Percentiles rank a stretch among this genome's conserved stretches.
Conservation (phyloP, 176 grass and related monocot genomes). For the Thinopyrum elongatum region DNA sequence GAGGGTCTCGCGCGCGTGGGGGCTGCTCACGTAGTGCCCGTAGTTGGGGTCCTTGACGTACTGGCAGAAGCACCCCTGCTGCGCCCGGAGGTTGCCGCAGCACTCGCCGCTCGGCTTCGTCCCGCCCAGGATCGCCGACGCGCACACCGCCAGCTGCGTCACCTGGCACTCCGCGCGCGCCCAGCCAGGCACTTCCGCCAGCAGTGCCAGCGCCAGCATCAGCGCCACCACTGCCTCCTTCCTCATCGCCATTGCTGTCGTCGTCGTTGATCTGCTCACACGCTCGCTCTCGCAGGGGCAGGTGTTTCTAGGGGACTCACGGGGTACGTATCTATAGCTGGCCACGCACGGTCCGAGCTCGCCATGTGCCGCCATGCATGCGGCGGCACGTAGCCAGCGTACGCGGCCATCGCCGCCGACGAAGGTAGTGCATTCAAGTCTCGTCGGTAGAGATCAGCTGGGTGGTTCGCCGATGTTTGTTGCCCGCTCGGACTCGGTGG, state of each 20-base stretch:
- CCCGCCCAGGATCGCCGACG: not conserved
- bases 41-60: slow-evolving; percentile 28
- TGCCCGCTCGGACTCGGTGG: not conserved
- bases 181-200: not conserved
- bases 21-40: slow-evolving; percentile 11
- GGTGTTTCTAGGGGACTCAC: not conserved
- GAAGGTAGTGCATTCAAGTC: not conserved
- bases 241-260: not conserved
- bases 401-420: no score
- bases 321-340: not conserved
- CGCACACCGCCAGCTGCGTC: slow-evolving; percentile 21
- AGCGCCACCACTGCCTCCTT: not conserved
- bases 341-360: not conserved
- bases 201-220: not conserved
- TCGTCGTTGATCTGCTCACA: not conserved
- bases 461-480: not conserved
- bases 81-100: slow-evolving; percentile 29
- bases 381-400: not conserved
- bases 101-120: not conserved
- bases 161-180: slow-evolving; percentile 7
- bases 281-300: not conserved
- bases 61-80: slow-evolving; percentile 38
- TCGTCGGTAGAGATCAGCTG: not conserved
- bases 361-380: not conserved
- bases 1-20: not conserved